Evolutionary conservation across 768 basidiomycete genomes (phyloP), one percentile per base, ranked within the genome.

Genomic region (Rhodosporidiobolus sp.): DNA sequence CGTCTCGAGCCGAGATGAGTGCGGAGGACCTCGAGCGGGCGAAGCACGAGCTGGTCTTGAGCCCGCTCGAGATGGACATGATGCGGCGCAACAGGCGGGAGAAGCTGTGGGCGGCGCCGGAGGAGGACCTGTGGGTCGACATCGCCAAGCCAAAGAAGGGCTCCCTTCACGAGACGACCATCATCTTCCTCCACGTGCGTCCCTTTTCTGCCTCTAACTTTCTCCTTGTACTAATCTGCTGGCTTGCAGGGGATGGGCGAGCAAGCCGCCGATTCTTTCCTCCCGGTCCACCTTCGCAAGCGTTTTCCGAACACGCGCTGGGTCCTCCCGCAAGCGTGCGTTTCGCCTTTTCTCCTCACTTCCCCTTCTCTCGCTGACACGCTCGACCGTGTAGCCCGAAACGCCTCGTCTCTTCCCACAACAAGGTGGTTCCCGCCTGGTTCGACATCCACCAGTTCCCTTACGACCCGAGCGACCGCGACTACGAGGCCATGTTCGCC

Each of bases 361-460:
- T 14, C 16, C 0, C 5, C 1, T 26, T 14, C 14, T 17, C 34
- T 34, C n/a, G 38, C 38, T 20, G 34, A 11, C 28, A 11, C 1
- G 1, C 61, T 19, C 43, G n/a, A n/a, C n/a, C 22, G 43, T 16
- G 45, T 52, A 70, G 69, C 2, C 67, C 55, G 0, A 12, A 45
- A n/a, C 28, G 50, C 8, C n/a, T 38, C 22, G n/a, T 65, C 22
- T 50, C 67, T 3, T 50, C 53, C 2, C 54, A n/a, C 14, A 28
- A 58, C n/a, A 43, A 52, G 2, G 2, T 2, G 0, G 28, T 34
- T 6, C 46, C 63, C 12, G 74, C 58, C 11, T 75, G 74, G 74
- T 75, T 65, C 67, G 63, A 75, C 67, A 72, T 75, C 59, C 20
- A n/a, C 12, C 20, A 8, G 1, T 72, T 71, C 55, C 74, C 74